Conservation (phyloP, 2,329 filamentous ascomycete species). For the Exserohilum rostratum region DNA sequence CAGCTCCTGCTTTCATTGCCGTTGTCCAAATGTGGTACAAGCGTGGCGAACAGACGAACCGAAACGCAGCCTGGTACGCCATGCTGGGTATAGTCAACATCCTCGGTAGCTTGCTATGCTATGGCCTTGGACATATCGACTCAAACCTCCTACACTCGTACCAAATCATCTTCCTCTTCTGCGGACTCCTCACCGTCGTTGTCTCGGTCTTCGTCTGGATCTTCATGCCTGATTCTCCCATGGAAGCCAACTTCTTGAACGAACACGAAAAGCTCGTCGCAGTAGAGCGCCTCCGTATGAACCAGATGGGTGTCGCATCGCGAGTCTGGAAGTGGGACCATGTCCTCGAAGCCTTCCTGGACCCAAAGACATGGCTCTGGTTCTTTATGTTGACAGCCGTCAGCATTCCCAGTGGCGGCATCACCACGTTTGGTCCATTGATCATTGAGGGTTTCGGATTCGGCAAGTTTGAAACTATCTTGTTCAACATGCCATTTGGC, state of each 20-base stretch:
- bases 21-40: slow-evolving; percentile 63
- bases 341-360: slow-evolving; percentile 60
- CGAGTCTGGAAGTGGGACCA: slow-evolving; percentile 60
- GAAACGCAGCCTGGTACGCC: slow-evolving; percentile 65
- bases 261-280: slow-evolving; percentile 64
- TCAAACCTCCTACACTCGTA: slow-evolving; percentile 50
- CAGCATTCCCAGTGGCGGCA: slow-evolving; percentile 63
- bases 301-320: slow-evolving; percentile 51
- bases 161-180: slow-evolving; percentile 48
- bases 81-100: slow-evolving; percentile 67
- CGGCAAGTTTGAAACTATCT: slow-evolving; percentile 60
- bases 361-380: slow-evolving; percentile 65
- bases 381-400: slow-evolving; percentile 53
- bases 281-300: slow-evolving; percentile 58
- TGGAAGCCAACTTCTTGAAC: slow-evolving; percentile 63
- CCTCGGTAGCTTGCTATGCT: slow-evolving; percentile 61
- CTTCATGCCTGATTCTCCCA: slow-evolving; percentile 69
- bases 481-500: slow-evolving; percentile 68
- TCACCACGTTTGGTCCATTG: slow-evolving; percentile 64
- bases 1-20: slow-evolving; percentile 40
- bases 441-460: slow-evolving; percentile 66
- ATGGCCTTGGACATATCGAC: slow-evolving; percentile 64
- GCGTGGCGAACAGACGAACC: slow-evolving; percentile 63
- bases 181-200: slow-evolving; percentile 55
- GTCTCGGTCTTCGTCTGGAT: slow-evolving; percentile 58